Evolutionary conservation across 495 filamentous ascomycete genomes (phyloP).

Genomic region (Penicillium goetzii): DNA sequence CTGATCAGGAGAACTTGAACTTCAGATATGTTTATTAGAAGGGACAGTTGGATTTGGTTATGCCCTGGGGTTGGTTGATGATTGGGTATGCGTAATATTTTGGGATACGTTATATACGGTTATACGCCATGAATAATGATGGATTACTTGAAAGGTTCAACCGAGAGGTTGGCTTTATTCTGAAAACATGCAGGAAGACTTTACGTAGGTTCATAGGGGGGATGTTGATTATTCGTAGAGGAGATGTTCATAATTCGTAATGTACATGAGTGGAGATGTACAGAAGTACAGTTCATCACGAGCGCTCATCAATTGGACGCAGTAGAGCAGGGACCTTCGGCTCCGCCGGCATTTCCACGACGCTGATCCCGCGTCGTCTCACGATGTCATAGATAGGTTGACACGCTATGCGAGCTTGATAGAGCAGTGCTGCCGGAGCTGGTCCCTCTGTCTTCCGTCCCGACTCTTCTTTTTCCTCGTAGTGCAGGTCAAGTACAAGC

Average conservation of each 20-base stretch:
- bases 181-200: background rate
- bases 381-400: constrained; percentile 20
- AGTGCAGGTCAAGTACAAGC: constrained; percentile 31
- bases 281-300: background rate
- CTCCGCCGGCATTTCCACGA: constrained; percentile 15
- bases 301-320: constrained; percentile 5
- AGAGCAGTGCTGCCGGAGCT: constrained; percentile 19
- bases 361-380: constrained; percentile 16
- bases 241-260: constrained; percentile 1
- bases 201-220: no score
- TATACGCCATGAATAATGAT: constrained; percentile 1
- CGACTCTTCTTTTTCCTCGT: background rate
- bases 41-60: background rate
- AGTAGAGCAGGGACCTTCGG: background rate
- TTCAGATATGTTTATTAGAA: constrained; percentile 53
- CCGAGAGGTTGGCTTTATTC: background rate
- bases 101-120: background rate
- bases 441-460: background rate
- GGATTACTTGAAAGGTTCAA: background rate
- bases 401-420: constrained; percentile 24
- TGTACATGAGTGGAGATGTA: background rate
- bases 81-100: background rate
- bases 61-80: background rate
- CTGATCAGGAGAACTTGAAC: constrained; percentile 51
- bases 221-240: background rate